These are phyloP conservation scores for Lachnellula hyalina DNA, from an alignment of 2,329 filamentous ascomycete species.

Conservation along the genomic window DNA sequence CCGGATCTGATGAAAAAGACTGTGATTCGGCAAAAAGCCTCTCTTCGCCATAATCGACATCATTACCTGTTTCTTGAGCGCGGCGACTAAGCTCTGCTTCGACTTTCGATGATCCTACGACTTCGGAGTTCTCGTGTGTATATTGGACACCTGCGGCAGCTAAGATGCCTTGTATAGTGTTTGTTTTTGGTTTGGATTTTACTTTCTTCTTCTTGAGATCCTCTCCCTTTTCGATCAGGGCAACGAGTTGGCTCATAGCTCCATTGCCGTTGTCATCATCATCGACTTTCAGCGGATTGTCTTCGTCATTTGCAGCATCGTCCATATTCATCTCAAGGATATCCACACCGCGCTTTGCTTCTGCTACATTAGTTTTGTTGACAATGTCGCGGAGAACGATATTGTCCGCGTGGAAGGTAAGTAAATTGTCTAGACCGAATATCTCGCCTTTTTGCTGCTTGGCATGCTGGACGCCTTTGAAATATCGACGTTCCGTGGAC, in stretches of 20 bases:
- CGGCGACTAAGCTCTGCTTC: constrained; percentile 77
- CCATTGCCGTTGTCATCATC: constrained; percentile 49
- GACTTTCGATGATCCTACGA: constrained; percentile 87
- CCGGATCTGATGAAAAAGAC: constrained; percentile 21
- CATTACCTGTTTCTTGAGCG: constrained; percentile 43
- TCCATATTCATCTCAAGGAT: constrained; percentile 73
- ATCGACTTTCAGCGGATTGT: constrained; percentile 36
- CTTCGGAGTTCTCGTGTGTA: constrained; percentile 93
- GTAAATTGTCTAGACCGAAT: constrained; percentile 83
- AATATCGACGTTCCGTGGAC: constrained; percentile 87
- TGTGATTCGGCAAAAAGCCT: constrained; percentile 52
- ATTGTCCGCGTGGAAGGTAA: constrained; percentile 73
- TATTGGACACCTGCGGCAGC: constrained; percentile 86
- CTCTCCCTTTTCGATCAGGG: constrained; percentile 48
- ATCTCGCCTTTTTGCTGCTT: constrained; percentile 83
- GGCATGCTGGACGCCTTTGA: constrained; percentile 86
- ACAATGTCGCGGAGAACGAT: constrained; percentile 90
- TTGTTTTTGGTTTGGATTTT: constrained; percentile 44
- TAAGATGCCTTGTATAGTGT: constrained; percentile 85
- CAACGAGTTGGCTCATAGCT: constrained; percentile 68
- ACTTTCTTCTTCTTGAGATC: constrained; percentile 36
- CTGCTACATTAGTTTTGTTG: constrained; percentile 96
- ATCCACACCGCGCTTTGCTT: constrained; percentile 78
- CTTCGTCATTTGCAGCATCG: constrained; percentile 50
- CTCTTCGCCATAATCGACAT: constrained; percentile 45